These are phyloP conservation scores for Aspergillus novoparasiticus DNA, from an alignment of 2,329 filamentous ascomycete species.

Conservation along the genomic window DNA sequence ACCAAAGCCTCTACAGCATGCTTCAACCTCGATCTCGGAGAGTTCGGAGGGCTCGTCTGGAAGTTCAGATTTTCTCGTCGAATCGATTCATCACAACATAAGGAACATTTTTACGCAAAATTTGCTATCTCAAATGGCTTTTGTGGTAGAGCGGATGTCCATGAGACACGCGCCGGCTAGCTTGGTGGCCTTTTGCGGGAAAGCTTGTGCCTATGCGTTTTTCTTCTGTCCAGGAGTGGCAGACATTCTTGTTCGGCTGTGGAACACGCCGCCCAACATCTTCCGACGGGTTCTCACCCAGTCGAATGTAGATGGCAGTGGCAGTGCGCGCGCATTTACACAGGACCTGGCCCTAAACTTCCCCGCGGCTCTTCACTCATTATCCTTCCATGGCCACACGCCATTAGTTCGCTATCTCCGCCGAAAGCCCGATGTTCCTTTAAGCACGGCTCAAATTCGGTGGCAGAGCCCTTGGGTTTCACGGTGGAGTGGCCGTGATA, in stretches of 20 bases:
- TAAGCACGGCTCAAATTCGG: constrained; percentile 71
- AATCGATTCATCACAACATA: constrained; percentile 85
- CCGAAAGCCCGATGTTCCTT: constrained; percentile 66
- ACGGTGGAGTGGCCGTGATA: constrained; percentile 84
- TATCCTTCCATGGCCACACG: constrained; percentile 66
- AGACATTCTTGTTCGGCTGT: constrained; percentile 79
- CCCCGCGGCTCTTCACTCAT: constrained; percentile 63
- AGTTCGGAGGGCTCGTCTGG: constrained; percentile 56
- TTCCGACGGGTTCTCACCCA: constrained; percentile 73
- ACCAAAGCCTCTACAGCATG: constrained; percentile 37
- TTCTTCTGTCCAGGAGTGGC: constrained; percentile 88
- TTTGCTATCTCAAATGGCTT: constrained; percentile 77
- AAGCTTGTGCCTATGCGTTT: constrained; percentile 89
- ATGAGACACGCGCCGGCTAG: constrained; percentile 71
- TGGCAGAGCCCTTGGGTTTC: constrained; percentile 86
- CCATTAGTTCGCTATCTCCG: constrained; percentile 62
- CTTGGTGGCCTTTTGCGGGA: constrained; percentile 82
- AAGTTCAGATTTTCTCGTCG: constrained; percentile 67
- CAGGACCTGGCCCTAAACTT: constrained; percentile 70
- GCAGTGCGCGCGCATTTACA: constrained; percentile 53
- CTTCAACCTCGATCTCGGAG: constrained; percentile 51
- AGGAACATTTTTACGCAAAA: constrained; percentile 84
- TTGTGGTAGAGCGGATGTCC: constrained; percentile 88
- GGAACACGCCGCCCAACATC: constrained; percentile 69
- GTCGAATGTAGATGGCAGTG: constrained; percentile 63